phyloP scores from a whole-genome alignment of 108 stramenopile species.

The Fragilaria radians region DNA sequence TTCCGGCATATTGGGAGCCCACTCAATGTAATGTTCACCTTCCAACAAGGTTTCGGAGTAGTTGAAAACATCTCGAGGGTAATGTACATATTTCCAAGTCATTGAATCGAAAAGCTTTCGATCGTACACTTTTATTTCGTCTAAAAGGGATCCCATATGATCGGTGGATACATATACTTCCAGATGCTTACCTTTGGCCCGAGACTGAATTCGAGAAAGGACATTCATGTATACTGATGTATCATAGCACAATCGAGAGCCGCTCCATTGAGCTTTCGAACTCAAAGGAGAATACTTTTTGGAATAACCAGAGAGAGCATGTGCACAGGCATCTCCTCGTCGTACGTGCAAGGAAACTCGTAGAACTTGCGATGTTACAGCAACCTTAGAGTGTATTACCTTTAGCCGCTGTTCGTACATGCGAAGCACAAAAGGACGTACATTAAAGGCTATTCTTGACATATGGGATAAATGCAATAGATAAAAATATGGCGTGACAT shows the following conservation, averaged over 20 bases:
- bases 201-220: conserved; percentile 7
- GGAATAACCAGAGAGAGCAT: conserved; percentile 1
- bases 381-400: not conserved
- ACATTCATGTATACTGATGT: conserved; percentile 12
- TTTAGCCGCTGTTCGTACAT: conserved; percentile 6
- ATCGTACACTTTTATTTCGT: conserved; percentile 10
- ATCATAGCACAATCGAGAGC: conserved; percentile 12
- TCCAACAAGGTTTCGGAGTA: not conserved
- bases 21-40: conserved; percentile 8
- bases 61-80: conserved; percentile 7
- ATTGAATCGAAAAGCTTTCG: conserved; percentile 3
- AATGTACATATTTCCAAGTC: conserved; percentile 15
- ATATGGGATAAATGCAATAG: conserved; percentile 17
- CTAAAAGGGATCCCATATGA: conserved; percentile 6
- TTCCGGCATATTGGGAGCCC: conserved; percentile 2
- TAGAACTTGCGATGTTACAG: not conserved
- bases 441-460: conserved; percentile 11
- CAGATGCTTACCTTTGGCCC: conserved; percentile 1
- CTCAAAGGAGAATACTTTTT: conserved; percentile 4
- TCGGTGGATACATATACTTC: conserved; percentile 23
- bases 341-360: conserved; percentile 16
- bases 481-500: not conserved
- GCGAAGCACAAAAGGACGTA: conserved; percentile 8
- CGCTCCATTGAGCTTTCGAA: conserved; percentile 9
- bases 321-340: conserved; percentile 21